Percentiles rank a stretch among this genome's conserved stretches.
phyloP scores from a whole-genome alignment of 257 asterid species.

The Plectranthus barbatus region DNA sequence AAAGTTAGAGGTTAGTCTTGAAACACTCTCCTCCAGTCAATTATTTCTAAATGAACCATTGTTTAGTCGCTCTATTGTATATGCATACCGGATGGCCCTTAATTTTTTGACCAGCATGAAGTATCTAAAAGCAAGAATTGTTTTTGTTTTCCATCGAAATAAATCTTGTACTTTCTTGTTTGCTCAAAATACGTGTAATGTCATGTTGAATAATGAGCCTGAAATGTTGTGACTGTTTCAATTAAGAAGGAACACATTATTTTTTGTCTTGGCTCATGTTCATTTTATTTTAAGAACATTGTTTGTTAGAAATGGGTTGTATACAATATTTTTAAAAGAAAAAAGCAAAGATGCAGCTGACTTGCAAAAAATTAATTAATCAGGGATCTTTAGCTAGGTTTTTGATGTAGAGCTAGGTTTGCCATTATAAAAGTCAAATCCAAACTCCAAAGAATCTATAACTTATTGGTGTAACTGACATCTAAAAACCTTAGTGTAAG shows the following conservation, averaged over 20 bases:
- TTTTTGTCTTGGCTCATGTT: neutral
- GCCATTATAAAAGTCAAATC: neutral
- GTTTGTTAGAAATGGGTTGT: neutral
- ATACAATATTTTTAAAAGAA: neutral
- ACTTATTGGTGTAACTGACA: neutral
- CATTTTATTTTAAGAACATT: neutral
- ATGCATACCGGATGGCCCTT: neutral
- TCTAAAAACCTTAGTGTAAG: neutral
- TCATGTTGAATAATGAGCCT: neutral
- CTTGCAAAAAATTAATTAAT: neutral
- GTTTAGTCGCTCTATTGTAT: conserved; percentile 4
- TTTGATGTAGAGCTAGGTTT: neutral
- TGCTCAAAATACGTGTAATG: neutral
- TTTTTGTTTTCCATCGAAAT: neutral
- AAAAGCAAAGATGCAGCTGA: neutral
- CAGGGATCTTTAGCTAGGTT: neutral
- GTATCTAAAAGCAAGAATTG: neutral
- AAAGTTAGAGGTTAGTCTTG: conserved; percentile 65
- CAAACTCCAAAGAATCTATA: neutral
- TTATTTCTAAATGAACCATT: conserved; percentile 4
- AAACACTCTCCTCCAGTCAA: conserved; percentile 4
- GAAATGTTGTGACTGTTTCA: neutral
- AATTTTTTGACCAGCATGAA: neutral
- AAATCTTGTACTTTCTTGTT: neutral
- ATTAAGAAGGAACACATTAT: neutral